Conservation (phyloP, 352 stramenopile genomes). For the Pythium biforme region DNA sequence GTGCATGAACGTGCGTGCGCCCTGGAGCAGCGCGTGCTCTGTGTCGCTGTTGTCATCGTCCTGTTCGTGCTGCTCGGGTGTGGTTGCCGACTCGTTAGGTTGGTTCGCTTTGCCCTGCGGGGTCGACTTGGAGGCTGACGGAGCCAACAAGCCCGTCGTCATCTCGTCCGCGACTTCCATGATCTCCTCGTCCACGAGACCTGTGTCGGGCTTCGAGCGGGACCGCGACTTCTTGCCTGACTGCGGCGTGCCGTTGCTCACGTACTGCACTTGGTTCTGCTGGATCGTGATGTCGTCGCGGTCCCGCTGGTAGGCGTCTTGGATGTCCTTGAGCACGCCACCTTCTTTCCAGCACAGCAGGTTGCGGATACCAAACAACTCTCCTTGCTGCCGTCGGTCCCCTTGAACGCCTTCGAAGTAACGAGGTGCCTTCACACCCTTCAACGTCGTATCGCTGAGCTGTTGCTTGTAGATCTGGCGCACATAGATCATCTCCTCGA, state of each 20-base stretch:
- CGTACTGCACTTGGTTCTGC: conserved; percentile 55
- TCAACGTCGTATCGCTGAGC: conserved; percentile 77
- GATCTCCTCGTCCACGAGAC: conserved; percentile 33
- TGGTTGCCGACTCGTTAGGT: neutral
- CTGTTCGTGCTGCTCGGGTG: conserved; percentile 15
- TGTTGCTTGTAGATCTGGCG: conserved; percentile 89
- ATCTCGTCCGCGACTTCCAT: conserved; percentile 39
- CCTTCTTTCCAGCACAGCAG: conserved; percentile 73
- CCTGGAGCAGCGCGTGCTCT: conserved; percentile 26
- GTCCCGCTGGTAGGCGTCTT: conserved; percentile 61
- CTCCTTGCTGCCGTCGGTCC: conserved; percentile 64
- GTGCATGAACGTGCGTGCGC: conserved; percentile 29
- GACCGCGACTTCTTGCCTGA: conserved; percentile 22
- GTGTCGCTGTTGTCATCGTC: conserved; percentile 34
- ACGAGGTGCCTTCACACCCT: conserved; percentile 57
- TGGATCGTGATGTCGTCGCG: conserved; percentile 50
- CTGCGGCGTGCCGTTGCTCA: conserved; percentile 12
- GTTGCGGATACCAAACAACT: conserved; percentile 79
- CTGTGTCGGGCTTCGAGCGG: conserved; percentile 4
- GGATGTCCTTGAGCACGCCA: conserved; percentile 73
- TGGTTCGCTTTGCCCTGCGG: conserved; percentile 12
- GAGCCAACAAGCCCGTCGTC: conserved; percentile 36
- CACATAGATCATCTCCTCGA: conserved; percentile 90
- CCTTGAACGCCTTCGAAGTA: conserved; percentile 85
- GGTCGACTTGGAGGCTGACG: neutral